Percentiles rank a stretch among this genome's conserved stretches.
Conservation (phyloP, 768 basidiomycete species). For the Dacryopinax primogenitus region DNA sequence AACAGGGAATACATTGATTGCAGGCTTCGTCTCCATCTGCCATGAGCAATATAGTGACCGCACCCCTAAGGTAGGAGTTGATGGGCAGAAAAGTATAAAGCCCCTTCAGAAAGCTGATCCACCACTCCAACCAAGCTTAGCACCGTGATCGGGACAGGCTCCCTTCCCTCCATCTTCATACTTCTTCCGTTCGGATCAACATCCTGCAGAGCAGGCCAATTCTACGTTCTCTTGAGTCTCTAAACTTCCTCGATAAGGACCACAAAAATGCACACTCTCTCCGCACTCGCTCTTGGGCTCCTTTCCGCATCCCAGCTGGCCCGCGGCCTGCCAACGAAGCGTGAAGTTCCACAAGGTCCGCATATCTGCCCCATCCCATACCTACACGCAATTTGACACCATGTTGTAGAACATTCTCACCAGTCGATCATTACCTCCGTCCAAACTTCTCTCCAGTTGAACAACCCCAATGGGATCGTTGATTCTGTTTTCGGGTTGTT, state of each 20-base stretch:
- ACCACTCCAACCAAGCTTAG: neutral
- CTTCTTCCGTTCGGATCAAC: neutral
- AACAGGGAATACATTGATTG: too few species aligned
- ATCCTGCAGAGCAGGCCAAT: neutral
- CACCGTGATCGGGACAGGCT: neutral
- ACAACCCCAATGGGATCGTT: constrained; percentile 48
- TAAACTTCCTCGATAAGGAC: neutral
- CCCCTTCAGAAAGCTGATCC: neutral
- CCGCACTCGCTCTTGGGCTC: constrained; percentile 29
- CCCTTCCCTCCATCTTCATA: neutral
- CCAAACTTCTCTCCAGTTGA: constrained; percentile 34
- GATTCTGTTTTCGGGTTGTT: constrained; percentile 51
- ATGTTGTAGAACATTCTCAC: constrained; percentile 47
- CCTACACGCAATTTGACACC: constrained; percentile 7
- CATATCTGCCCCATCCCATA: constrained; percentile 8
- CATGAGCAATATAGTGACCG: too few species aligned
- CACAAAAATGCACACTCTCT: constrained; percentile 29
- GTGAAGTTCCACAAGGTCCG: constrained; percentile 56
- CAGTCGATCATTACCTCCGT: constrained; percentile 44
- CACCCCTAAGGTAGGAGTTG: too few species aligned
- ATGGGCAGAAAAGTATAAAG: neutral
- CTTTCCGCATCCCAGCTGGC: constrained; percentile 27
- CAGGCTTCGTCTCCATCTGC: too few species aligned
- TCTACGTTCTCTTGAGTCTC: neutral
- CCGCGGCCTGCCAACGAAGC: constrained; percentile 34